A percentile compares a stretch with the other conserved stretches of the same genome.
Evolutionary conservation across 2,329 filamentous ascomycete genomes (phyloP).

Genomic region (Chrysosporium keratinophilum): DNA sequence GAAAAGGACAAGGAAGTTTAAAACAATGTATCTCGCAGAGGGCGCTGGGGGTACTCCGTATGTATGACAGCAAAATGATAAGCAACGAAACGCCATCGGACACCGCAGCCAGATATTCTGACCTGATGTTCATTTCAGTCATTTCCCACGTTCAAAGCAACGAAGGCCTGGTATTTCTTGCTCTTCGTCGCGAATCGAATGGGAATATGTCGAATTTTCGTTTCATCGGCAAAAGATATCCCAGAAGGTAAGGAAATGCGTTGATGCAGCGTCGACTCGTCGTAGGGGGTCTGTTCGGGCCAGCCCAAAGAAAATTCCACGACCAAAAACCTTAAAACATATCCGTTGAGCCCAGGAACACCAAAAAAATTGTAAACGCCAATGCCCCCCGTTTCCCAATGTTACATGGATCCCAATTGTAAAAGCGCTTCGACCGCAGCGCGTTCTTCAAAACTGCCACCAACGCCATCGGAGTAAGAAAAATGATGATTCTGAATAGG

Average conservation of each 20-base stretch:
- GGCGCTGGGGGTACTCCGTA: not conserved
- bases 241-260: not conserved
- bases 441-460: conserved; percentile 32
- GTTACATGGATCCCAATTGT: conserved; percentile 39
- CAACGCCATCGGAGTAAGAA: conserved; percentile 26
- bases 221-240: not conserved
- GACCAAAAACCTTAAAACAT: not conserved
- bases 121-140: not conserved
- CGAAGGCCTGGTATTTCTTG: not conserved
- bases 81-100: conserved; percentile 1
- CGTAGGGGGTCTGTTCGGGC: conserved; percentile 1
- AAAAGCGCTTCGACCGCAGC: conserved; percentile 41
- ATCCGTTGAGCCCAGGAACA: not conserved
- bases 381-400: conserved; percentile 10
- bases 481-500: conserved; percentile 28
- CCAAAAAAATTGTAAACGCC: conserved; percentile 2
- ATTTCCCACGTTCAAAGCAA: not conserved
- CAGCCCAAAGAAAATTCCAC: conserved; percentile 7
- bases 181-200: conserved; percentile 4
- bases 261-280: not conserved
- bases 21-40: not conserved
- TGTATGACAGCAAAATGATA: not conserved
- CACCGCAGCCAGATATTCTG: not conserved
- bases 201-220: not conserved
- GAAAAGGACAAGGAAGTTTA: not conserved